Evolutionary conservation across 2,329 filamentous ascomycete genomes (phyloP).

Genomic region (Aspergillus sp.): DNA sequence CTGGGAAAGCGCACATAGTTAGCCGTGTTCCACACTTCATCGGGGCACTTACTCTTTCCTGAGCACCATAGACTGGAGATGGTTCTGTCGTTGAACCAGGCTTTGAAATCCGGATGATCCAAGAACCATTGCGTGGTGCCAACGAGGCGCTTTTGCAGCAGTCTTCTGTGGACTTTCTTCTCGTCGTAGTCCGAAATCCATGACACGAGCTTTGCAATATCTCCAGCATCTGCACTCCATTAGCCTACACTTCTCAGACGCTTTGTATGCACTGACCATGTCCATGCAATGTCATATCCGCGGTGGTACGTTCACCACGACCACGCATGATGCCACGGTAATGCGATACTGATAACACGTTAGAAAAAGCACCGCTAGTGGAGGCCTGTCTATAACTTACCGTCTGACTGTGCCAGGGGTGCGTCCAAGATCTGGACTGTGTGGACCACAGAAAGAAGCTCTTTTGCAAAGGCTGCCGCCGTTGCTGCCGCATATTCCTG

Average conservation of each 20-base stretch:
- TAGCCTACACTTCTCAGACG: background rate
- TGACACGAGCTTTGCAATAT: background rate
- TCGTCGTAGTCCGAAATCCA: constrained; percentile 20
- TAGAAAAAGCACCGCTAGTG: too few relatives aligned
- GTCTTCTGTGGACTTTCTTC: constrained; percentile 19
- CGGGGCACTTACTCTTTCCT: constrained; percentile 18
- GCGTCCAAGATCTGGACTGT: rapidly evolving
- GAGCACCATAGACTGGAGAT: constrained; percentile 20
- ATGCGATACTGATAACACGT: too few relatives aligned
- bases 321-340: too few relatives aligned
- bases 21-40: background rate
- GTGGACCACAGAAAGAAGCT: background rate
- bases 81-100: constrained; percentile 16
- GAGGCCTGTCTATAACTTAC: background rate
- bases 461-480: background rate
- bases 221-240: background rate
- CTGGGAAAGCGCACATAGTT: background rate
- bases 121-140: constrained; percentile 21
- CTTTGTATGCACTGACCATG: too few relatives aligned
- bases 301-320: too few relatives aligned
- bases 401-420: background rate
- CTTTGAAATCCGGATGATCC: constrained; percentile 15
- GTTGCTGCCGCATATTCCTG: background rate
- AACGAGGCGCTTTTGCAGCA: constrained; percentile 18
- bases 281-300: too few relatives aligned